phyloP scores from a whole-genome alignment of 495 filamentous ascomycete genomes.

The Bryoglossum gracile region DNA sequence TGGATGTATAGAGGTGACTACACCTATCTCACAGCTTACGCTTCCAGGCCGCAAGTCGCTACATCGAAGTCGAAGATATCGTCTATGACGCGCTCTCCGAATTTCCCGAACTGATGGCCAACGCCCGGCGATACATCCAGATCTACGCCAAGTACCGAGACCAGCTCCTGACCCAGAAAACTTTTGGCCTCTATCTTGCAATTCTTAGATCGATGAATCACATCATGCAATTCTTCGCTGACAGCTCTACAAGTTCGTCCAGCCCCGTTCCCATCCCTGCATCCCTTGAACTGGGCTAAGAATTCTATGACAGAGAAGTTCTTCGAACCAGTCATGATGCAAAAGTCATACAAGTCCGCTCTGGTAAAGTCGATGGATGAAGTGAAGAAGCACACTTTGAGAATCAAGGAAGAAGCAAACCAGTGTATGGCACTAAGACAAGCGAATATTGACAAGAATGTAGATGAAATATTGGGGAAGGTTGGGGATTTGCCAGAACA shows the following conservation, averaged over 20 bases:
- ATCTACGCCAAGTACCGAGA: background rate
- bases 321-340: background rate
- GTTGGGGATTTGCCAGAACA: background rate
- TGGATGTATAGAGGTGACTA: background rate
- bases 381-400: conserved; percentile 2
- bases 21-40: background rate
- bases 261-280: background rate
- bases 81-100: conserved; percentile 2
- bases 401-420: background rate
- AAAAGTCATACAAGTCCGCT: background rate
- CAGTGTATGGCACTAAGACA: background rate
- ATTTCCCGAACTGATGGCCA: conserved; percentile 1
- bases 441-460: background rate
- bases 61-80: background rate
- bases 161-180: background rate
- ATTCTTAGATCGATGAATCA: conserved; percentile 1
- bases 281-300: background rate
- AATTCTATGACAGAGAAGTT: background rate
- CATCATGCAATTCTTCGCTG: conserved; percentile 1
- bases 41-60: background rate
- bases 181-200: background rate
- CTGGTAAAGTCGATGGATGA: background rate
- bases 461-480: background rate
- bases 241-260: background rate
- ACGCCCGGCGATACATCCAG: background rate